phyloP scores from a whole-genome alignment of 169 alveolate species.

The Eimeria falciformis region DNA sequence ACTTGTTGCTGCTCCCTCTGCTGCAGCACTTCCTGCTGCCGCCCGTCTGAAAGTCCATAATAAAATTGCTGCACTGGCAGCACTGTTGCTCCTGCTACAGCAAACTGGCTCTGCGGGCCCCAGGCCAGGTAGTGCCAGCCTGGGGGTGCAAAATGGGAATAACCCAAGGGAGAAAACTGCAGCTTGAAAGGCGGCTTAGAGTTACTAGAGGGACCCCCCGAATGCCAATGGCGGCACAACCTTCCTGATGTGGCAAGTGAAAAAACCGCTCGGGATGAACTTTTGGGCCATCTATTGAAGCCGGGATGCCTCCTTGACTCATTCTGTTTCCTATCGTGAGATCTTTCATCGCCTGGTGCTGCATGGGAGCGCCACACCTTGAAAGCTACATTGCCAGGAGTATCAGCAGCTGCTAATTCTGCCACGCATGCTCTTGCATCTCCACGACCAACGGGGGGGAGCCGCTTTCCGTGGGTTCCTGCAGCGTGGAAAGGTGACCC shows the following conservation, averaged over 20 bases:
- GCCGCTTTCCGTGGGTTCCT: constrained; percentile 10
- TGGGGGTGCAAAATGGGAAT: constrained; percentile 20
- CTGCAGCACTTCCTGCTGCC: constrained; percentile 57
- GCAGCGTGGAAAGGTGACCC: not conserved
- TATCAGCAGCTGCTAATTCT: no score
- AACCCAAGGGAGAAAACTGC: constrained; percentile 8
- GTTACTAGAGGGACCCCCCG: not conserved
- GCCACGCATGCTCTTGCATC: constrained; percentile 41
- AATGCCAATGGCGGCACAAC: constrained; percentile 2
- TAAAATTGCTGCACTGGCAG: constrained; percentile 50
- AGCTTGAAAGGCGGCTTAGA: not conserved
- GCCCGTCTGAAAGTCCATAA: constrained; percentile 33
- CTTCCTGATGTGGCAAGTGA: not conserved
- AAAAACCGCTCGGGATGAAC: not conserved
- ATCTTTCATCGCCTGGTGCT: no score
- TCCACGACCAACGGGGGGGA: constrained; percentile 2
- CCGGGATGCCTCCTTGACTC: no score
- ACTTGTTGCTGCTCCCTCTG: constrained; percentile 51
- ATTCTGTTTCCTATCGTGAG: no score
- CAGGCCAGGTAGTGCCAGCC: constrained; percentile 28
- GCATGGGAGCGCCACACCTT: no score
- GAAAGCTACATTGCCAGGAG: no score
- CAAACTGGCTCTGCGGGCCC: constrained; percentile 27
- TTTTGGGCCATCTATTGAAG: not conserved
- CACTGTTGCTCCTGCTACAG: constrained; percentile 13